Evolutionary conservation across 2,329 filamentous ascomycete genomes (phyloP), one percentile per base, ranked within the genome.

Genomic region (Alternaria ethzedia): DNA sequence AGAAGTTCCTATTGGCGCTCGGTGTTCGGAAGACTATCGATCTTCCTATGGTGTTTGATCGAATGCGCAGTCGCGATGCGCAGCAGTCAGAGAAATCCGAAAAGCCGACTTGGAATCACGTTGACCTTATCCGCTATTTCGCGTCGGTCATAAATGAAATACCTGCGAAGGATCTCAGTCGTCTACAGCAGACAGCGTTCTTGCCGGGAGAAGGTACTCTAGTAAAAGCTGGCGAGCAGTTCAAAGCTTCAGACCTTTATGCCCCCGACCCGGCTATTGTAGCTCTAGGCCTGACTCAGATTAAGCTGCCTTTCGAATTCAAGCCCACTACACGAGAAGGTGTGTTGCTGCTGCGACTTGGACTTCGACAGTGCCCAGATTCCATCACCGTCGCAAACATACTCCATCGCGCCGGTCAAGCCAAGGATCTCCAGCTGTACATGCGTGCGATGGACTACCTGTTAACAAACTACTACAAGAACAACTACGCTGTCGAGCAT

Each of bases 1-100:
- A 98, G 49, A 97, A 96, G 77, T 92, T 99, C 65, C 81, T 99
- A 46, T 82, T 87, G 3, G 88, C 92, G 2, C 84, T 99, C 30
- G 95, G 96, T 4, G 94, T 99, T 25, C 89, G 96, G 63, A 98
- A 98, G 82, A 99, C 96, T 0, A 90, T 99, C 20, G 96, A 99
- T 70, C 83, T 99, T 2, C 93, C 93, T 30, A 95, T 96, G 28
- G 96, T 99, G 28, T 98, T 99, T 73, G 91, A 92, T 23, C 88
- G 95, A 47, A 86, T 99, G 46, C 86, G 97, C 69, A 89, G 87
- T 55, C 85, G 86, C 15, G 84, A 88, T 13, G 79, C 78, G 10
- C 83, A 84, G n/a, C 65, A 79, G 45, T 12, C 56, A 0, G 60
- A 59, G 3, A 63, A 63, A 3, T 75, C 82, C 20, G 86, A 86